A percentile compares a stretch with the other conserved stretches of the same genome.
Evolutionary conservation across 257 asterid species (phyloP).

Genomic region (Ballota nigra): DNA sequence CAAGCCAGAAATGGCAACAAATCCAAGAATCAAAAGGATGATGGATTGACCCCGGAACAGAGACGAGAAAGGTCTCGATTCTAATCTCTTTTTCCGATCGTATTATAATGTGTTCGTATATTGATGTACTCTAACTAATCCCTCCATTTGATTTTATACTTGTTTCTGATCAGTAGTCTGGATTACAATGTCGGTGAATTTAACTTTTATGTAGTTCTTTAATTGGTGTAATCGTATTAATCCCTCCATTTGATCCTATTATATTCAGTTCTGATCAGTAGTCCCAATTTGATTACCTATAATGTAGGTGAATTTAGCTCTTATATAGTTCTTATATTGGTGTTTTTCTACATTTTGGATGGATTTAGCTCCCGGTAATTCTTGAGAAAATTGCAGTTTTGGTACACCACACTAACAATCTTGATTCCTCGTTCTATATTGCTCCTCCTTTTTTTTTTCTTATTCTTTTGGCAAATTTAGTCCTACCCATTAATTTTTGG

Average conservation of each 20-base stretch:
- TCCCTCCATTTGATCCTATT: background rate
- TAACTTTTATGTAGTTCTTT: background rate
- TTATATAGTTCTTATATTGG: background rate
- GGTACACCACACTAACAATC: too few species aligned
- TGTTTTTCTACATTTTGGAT: too few species aligned
- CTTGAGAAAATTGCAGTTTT: too few species aligned
- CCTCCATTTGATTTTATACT: background rate
- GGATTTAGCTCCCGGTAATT: too few species aligned
- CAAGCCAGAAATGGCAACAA: slow-evolving; percentile 62
- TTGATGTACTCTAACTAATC: background rate
- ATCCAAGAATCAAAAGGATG: slow-evolving; percentile 44
- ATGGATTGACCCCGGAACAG: slow-evolving; percentile 83
- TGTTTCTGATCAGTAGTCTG: background rate
- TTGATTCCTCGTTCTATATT: too few species aligned
- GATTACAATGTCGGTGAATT: background rate
- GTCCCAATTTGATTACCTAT: background rate
- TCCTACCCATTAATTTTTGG: too few species aligned
- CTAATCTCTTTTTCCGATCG: background rate
- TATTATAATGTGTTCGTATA: background rate
- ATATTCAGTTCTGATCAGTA: background rate
- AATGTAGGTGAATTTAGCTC: background rate
- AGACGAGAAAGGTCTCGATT: slow-evolving; percentile 61
- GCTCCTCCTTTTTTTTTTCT: too few species aligned
- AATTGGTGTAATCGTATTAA: background rate
- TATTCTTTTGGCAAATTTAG: too few species aligned